phyloP scores from a whole-genome alignment of 106 monocot genomes.

The Platanthera guangdongensis region DNA sequence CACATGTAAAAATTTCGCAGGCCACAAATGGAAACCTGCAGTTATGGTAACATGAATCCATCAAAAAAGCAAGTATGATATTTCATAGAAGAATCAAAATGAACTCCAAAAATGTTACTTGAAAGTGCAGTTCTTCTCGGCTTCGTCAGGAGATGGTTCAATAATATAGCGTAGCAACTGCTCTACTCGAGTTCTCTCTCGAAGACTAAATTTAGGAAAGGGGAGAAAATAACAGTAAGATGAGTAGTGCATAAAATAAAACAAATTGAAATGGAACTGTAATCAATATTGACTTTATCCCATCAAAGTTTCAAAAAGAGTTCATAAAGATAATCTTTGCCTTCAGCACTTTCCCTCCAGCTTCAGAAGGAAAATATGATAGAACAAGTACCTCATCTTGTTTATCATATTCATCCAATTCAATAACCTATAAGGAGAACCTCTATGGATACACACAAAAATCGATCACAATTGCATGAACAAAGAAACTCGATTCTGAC shows the following conservation, averaged over 20 bases:
- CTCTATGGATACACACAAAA: background rate
- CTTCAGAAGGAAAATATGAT: background rate
- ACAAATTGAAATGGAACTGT: too few relatives aligned
- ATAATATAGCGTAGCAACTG: conserved; percentile 75
- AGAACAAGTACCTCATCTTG: background rate
- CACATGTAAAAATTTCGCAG: conserved; percentile 93
- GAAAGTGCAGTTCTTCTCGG: conserved; percentile 58
- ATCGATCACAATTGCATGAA: background rate
- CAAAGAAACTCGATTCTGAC: background rate
- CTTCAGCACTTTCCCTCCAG: background rate
- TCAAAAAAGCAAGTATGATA: background rate
- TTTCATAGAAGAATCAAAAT: background rate
- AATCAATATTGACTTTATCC: background rate
- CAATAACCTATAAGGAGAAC: background rate
- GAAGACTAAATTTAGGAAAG: conserved; percentile 32
- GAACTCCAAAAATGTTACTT: conserved; percentile 30
- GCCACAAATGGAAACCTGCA: conserved; percentile 85
- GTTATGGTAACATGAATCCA: conserved; percentile 1
- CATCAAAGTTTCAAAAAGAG: background rate
- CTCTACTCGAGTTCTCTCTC: conserved; percentile 71
- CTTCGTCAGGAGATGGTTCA: conserved; percentile 60
- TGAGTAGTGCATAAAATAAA: background rate
- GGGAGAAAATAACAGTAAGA: background rate
- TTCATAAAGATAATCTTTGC: background rate
- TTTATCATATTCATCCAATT: background rate